Conservation (phyloP, 495 filamentous ascomycete genomes). For the Penicillium simplicissimum region DNA sequence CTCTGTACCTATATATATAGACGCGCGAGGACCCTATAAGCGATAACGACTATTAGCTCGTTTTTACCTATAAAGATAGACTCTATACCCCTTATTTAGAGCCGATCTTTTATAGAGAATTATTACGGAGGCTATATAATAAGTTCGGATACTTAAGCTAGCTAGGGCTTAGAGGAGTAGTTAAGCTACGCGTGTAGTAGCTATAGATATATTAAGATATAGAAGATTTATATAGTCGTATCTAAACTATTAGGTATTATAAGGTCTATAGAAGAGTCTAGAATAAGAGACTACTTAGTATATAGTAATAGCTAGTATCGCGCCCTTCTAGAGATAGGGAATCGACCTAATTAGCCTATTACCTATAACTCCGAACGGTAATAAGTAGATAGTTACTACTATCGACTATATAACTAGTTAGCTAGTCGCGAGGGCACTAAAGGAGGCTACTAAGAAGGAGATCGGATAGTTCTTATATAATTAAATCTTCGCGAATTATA, state of each 20-base stretch:
- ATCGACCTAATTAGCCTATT: slow-evolving; percentile 2
- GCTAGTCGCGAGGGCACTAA: background rate
- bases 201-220: slow-evolving; percentile 1
- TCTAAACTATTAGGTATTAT: slow-evolving; percentile 4
- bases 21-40: too few relatives aligned
- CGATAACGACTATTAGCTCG: too few relatives aligned
- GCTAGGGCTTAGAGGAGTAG: background rate
- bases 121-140: background rate
- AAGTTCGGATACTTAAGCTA: slow-evolving; percentile 5
- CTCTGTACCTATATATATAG: too few relatives aligned
- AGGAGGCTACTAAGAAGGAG: background rate
- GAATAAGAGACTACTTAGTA: background rate
- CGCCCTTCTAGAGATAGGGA: background rate
- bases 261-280: background rate
- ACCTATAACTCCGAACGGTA: background rate
- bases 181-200: background rate
- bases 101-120: too few relatives aligned
- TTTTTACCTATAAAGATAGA: too few relatives aligned
- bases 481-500: background rate
- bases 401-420: slow-evolving; percentile 1
- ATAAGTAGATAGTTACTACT: slow-evolving; percentile 2
- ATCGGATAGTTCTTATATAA: background rate
- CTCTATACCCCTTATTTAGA: too few relatives aligned
- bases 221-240: background rate
- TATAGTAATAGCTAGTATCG: background rate